Percentiles rank a stretch among this genome's conserved stretches.
Conservation (phyloP, 768 basidiomycete species). For the Lepiota subincarnata region DNA sequence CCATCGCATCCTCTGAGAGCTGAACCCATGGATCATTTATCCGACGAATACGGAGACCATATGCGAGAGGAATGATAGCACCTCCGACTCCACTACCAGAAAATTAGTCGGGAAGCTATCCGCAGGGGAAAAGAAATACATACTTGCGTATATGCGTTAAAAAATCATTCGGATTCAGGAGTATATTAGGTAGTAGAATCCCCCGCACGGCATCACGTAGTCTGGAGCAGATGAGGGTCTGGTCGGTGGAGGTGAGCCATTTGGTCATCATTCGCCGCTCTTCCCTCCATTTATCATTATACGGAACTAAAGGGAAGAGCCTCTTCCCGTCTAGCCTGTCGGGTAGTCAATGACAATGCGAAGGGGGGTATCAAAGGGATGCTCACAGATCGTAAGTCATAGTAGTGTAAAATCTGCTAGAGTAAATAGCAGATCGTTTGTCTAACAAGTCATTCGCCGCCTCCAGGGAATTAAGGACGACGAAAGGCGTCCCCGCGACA, state of each 20-base stretch:
- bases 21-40: constrained; percentile 27
- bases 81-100: constrained; percentile 2
- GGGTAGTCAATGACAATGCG: too few species aligned
- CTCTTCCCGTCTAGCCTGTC: neutral
- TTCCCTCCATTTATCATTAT: constrained; percentile 10
- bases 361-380: too few species aligned
- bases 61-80: constrained; percentile 9
- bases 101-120: too few species aligned
- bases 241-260: neutral
- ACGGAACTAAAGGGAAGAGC: constrained; percentile 2
- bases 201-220: neutral
- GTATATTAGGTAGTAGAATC: constrained; percentile 4
- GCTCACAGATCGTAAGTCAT: constrained; percentile 11
- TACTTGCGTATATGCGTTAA: constrained; percentile 9
- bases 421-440: constrained; percentile 18
- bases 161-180: constrained; percentile 3
- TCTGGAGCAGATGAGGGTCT: neutral
- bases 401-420: neutral
- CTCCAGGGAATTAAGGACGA: constrained; percentile 20
- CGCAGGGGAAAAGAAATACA: neutral
- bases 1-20: constrained; percentile 21
- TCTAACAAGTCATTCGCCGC: constrained; percentile 19
- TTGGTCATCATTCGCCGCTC: constrained; percentile 1
- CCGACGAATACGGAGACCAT: constrained; percentile 9
- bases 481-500: constrained; percentile 16